Conservation (phyloP, 495 filamentous ascomycete genomes). For the Annulohypoxylon bovei region DNA sequence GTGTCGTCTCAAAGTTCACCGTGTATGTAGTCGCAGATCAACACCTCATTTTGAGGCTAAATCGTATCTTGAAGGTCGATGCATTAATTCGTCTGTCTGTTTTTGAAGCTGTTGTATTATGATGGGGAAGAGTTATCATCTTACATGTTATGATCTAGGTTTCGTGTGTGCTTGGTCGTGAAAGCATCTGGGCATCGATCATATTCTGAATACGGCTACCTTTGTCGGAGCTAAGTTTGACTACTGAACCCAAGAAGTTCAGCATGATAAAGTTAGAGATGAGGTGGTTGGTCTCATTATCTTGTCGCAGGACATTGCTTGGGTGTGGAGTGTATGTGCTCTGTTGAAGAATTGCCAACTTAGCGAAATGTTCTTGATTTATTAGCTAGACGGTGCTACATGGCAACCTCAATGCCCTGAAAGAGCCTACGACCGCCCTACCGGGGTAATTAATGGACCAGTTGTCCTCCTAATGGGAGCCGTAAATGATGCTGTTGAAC, state of each 20-base stretch:
- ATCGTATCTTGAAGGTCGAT: not conserved
- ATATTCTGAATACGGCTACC: not conserved
- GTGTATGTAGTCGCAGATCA: not conserved
- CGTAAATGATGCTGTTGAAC: not conserved
- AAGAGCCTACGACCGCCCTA: too few species aligned
- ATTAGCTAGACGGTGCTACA: not conserved
- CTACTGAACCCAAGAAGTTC: not conserved
- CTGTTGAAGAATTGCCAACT: too few species aligned
- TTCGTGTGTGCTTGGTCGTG: not conserved
- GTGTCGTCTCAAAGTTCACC: not conserved
- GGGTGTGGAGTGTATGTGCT: too few species aligned
- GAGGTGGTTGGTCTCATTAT: too few species aligned
- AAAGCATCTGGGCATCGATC: not conserved
- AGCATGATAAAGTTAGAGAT: not conserved
- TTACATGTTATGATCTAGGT: not conserved
- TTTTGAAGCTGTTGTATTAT: not conserved
- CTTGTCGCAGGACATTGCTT: too few species aligned
- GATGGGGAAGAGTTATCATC: not conserved
- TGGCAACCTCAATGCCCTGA: too few species aligned
- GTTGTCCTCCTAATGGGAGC: slow-evolving; percentile 15
- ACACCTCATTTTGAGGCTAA: not conserved
- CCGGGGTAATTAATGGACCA: slow-evolving; percentile 1
- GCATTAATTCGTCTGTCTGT: not conserved
- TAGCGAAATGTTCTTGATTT: too few species aligned
- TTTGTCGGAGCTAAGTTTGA: not conserved